Evolutionary conservation across 2,329 filamentous ascomycete genomes (phyloP).

Genomic region (Penicillium brasilianum): DNA sequence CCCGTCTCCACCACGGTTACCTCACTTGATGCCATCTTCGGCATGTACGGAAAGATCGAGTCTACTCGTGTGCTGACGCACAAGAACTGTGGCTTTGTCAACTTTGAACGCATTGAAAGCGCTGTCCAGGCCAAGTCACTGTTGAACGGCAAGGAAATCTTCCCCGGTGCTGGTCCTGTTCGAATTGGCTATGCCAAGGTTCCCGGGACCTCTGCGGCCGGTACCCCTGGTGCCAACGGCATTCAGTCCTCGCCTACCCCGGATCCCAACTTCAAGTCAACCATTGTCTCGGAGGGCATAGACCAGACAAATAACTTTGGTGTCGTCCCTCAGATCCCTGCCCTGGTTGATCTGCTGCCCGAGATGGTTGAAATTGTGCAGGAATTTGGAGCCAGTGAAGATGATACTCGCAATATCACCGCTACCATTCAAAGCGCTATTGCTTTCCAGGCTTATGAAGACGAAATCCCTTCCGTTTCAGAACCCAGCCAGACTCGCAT

Average conservation of each 20-base stretch:
- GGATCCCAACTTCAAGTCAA: slow-evolving; percentile 68
- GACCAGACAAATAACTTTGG: slow-evolving; percentile 41
- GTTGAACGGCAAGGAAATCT: slow-evolving; percentile 97
- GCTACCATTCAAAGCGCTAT: slow-evolving; percentile 77
- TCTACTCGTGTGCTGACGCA: slow-evolving; percentile 93
- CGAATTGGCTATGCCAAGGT: slow-evolving; percentile 98
- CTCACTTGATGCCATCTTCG: slow-evolving; percentile 93
- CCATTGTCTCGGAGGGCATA: slow-evolving; percentile 34
- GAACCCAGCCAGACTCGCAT: slow-evolving; percentile 88
- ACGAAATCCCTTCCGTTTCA: slow-evolving; percentile 86
- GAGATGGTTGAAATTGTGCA: slow-evolving; percentile 86
- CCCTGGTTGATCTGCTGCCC: slow-evolving; percentile 75
- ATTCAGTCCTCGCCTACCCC: slow-evolving; percentile 90
- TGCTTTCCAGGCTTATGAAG: slow-evolving; percentile 70
- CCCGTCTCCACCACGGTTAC: slow-evolving; percentile 96
- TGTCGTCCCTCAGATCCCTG: slow-evolving; percentile 63
- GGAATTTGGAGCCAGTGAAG: slow-evolving; percentile 83
- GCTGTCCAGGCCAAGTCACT: slow-evolving; percentile 85
- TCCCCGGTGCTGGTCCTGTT: slow-evolving; percentile 92
- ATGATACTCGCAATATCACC: slow-evolving; percentile 75
- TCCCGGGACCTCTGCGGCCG: slow-evolving; percentile 75
- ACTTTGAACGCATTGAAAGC: slow-evolving; percentile 90
- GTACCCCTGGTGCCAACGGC: slow-evolving; percentile 86
- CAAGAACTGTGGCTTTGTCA: slow-evolving; percentile 99
- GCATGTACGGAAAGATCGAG: slow-evolving; percentile 86